phyloP scores from a whole-genome alignment of 768 basidiomycete species.

The Amanita rubescens region DNA sequence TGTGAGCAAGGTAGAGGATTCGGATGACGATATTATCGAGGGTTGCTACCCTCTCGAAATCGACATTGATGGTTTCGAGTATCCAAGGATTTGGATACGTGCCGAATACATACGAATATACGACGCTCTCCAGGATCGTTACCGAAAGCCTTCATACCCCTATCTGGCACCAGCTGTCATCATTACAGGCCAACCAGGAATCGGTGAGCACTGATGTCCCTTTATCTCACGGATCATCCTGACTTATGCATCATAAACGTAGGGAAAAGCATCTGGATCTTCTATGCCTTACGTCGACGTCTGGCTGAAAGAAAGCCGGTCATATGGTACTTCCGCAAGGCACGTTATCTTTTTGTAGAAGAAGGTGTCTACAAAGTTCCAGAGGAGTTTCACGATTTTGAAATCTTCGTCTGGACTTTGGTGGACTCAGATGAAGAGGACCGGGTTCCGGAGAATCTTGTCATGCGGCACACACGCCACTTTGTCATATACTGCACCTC shows the following conservation, averaged over 20 bases:
- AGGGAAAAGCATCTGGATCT: constrained; percentile 14
- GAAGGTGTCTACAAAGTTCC: constrained; percentile 14
- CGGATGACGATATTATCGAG: constrained; percentile 8
- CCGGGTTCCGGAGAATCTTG: constrained; percentile 12
- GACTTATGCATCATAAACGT: constrained; percentile 4
- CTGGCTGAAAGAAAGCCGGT: constrained; percentile 14
- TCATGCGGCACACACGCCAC: constrained; percentile 7
- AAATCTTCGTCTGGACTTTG: constrained; percentile 13
- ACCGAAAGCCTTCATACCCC: constrained; percentile 2
- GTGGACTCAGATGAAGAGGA: constrained; percentile 13
- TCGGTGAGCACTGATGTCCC: constrained; percentile 11
- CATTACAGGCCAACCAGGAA: constrained; percentile 11
- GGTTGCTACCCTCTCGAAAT: constrained; percentile 11
- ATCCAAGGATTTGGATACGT: constrained; percentile 3
- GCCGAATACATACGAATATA: constrained; percentile 11
- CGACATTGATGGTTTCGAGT: constrained; percentile 1
- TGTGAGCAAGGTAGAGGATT: constrained; percentile 5
- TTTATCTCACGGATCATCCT: constrained; percentile 4
- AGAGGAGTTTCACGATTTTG: constrained; percentile 8
- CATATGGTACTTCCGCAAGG: constrained; percentile 9
- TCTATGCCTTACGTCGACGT: constrained; percentile 13
- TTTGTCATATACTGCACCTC: constrained; percentile 15
- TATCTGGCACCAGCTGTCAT: constrained; percentile 7
- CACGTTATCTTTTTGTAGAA: constrained; percentile 13
- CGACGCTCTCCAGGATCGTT: constrained; percentile 4